Percentiles rank a stretch among this genome's conserved stretches.
phyloP scores from a whole-genome alignment of 2,329 filamentous ascomycete genomes.

The Claviceps lovelessii region DNA sequence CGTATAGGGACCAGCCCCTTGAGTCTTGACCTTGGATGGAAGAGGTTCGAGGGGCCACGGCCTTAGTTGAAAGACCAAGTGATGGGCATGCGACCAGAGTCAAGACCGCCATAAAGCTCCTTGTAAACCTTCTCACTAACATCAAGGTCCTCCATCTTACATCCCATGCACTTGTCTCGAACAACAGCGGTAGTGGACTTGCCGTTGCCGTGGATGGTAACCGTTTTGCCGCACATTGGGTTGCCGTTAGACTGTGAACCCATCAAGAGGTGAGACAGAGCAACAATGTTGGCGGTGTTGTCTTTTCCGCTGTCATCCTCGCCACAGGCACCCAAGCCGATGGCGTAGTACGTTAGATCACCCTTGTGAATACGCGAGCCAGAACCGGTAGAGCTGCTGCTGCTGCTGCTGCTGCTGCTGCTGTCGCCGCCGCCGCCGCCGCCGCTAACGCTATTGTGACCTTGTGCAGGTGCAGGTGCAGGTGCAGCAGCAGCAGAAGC shows the following conservation, averaged over 20 bases:
- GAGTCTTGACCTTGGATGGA: not conserved
- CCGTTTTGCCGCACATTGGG: conserved; percentile 53
- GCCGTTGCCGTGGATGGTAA: conserved; percentile 49
- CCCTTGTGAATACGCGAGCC: conserved; percentile 30
- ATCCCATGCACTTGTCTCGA: conserved; percentile 65
- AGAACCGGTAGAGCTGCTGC: conserved; percentile 7
- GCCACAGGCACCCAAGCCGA: conserved; percentile 58
- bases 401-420: conserved; percentile 6
- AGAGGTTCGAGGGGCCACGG: not conserved
- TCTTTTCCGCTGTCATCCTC: conserved; percentile 43
- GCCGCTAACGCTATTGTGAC: not conserved
- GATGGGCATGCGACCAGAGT: conserved; percentile 26
- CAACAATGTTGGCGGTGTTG: conserved; percentile 46
- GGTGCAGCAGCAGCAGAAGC: conserved; percentile 6
- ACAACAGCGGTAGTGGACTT: conserved; percentile 44
- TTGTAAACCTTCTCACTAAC: conserved; percentile 41
- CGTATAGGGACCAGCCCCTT: not conserved
- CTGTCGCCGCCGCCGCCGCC: not conserved
- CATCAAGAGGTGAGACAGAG: conserved; percentile 52
- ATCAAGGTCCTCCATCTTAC: conserved; percentile 41
- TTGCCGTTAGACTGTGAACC: conserved; percentile 49
- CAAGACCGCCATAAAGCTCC: conserved; percentile 34
- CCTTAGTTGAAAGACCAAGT: conserved; percentile 33
- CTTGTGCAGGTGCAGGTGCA: conserved; percentile 5
- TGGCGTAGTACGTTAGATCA: conserved; percentile 60